These are phyloP conservation scores for Cucumis hystrix DNA, from an alignment of 306 rosid species.

Conservation along the genomic window DNA sequence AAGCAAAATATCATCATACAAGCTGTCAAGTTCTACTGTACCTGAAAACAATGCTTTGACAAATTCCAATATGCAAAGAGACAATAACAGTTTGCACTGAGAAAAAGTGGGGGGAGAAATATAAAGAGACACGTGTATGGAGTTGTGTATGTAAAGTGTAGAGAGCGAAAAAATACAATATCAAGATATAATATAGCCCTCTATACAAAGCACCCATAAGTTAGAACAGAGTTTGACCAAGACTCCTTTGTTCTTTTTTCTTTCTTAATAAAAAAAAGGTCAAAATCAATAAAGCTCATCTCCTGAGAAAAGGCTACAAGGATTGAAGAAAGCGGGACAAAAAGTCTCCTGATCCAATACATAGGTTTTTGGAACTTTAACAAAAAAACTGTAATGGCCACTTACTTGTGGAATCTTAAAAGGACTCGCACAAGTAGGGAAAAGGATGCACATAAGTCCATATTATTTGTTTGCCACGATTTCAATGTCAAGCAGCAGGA, in stretches of 20 bases:
- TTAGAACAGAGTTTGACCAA: background rate
- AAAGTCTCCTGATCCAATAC: background rate
- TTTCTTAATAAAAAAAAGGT: background rate
- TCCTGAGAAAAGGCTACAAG: constrained; percentile 1
- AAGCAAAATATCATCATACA: background rate
- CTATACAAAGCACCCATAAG: constrained; percentile 3
- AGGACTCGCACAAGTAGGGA: constrained; percentile 10
- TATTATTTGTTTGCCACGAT: constrained; percentile 12
- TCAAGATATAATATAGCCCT: background rate
- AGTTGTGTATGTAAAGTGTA: background rate
- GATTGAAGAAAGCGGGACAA: constrained; percentile 6
- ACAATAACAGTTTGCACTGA: background rate
- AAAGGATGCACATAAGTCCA: constrained; percentile 5
- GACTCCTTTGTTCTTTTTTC: background rate
- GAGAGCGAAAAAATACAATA: background rate
- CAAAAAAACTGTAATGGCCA: constrained; percentile 8
- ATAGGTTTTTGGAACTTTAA: constrained; percentile 7
- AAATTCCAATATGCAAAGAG: background rate
- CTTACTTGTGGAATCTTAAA: constrained; percentile 9
- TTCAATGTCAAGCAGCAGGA: constrained; percentile 71
- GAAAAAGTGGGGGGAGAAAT: background rate
- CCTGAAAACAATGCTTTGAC: constrained; percentile 7
- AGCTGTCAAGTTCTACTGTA: background rate
- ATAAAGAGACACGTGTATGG: background rate
- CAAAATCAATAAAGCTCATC: background rate